These are phyloP conservation scores for Crucibulum laeve DNA, from an alignment of 768 basidiomycete species.

Conservation along the genomic window DNA sequence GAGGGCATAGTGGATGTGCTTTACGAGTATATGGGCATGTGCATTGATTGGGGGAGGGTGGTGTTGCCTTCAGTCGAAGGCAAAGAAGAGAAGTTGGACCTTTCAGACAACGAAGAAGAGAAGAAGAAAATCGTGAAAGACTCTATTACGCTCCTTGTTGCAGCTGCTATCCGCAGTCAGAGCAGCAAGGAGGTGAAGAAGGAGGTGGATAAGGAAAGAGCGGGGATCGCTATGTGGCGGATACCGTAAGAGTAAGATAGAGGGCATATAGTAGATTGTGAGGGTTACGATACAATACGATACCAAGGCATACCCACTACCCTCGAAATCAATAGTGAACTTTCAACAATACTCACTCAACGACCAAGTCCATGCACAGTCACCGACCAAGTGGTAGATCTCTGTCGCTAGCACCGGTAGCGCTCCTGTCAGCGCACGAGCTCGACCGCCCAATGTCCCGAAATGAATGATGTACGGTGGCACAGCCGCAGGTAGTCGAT, in stretches of 20 bases:
- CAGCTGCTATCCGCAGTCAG: conserved; percentile 49
- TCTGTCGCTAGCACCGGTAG: too few relatives aligned
- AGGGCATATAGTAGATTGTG: too few relatives aligned
- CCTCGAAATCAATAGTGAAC: background rate
- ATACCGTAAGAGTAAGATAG: conserved; percentile 54
- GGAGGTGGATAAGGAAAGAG: conserved; percentile 50
- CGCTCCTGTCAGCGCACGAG: too few relatives aligned
- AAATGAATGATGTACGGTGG: too few relatives aligned
- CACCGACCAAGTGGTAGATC: too few relatives aligned
- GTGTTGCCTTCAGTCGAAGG: conserved; percentile 19
- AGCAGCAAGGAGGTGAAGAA: conserved; percentile 50
- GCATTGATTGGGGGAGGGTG: conserved; percentile 58
- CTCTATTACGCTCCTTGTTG: conserved; percentile 47
- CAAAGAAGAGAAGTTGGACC: conserved; percentile 10
- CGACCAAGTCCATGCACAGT: too few relatives aligned
- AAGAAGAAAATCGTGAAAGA: conserved; percentile 39
- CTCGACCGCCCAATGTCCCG: too few relatives aligned
- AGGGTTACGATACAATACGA: background rate
- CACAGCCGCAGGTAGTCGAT: too few relatives aligned
- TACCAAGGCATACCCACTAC: background rate
- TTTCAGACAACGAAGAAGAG: conserved; percentile 18
- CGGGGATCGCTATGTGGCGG: conserved; percentile 65
- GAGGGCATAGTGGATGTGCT: conserved; percentile 52
- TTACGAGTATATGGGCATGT: conserved; percentile 56
- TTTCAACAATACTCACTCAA: too few relatives aligned